A percentile compares a stretch with the other conserved stretches of the same genome.
phyloP scores from a whole-genome alignment of 2,329 filamentous ascomycete species.

The Huntiella decipiens region DNA sequence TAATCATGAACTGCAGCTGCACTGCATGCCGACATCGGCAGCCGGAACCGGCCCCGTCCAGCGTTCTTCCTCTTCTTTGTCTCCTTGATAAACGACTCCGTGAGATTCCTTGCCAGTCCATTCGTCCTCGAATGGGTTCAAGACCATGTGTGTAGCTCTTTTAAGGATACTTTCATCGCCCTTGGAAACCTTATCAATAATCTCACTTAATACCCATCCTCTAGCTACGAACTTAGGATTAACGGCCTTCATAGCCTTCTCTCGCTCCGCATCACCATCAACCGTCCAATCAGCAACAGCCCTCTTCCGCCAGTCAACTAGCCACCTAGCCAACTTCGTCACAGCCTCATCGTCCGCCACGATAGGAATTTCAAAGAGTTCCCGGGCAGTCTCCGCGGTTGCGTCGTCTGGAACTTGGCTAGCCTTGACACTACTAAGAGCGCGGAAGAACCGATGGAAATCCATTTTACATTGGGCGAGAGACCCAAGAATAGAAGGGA shows the following conservation, averaged over 20 bases:
- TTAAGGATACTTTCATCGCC: slow-evolving; percentile 62
- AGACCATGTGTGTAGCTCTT: slow-evolving; percentile 61
- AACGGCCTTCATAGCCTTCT: slow-evolving; percentile 57
- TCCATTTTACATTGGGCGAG: slow-evolving; percentile 71
- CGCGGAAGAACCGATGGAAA: slow-evolving; percentile 86
- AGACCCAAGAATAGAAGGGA: slow-evolving; percentile 53
- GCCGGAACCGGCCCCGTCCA: slow-evolving; percentile 76
- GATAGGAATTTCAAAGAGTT: slow-evolving; percentile 29
- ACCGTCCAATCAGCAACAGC: slow-evolving; percentile 56
- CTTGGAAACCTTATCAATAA: slow-evolving; percentile 78
- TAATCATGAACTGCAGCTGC: slow-evolving; percentile 71
- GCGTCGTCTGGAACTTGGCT: slow-evolving; percentile 34
- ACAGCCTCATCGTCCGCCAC: slow-evolving; percentile 54
- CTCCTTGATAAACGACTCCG: slow-evolving; percentile 31
- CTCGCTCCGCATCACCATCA: slow-evolving; percentile 40
- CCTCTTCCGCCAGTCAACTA: slow-evolving; percentile 56
- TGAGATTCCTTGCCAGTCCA: slow-evolving; percentile 40
- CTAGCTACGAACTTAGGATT: slow-evolving; percentile 89
- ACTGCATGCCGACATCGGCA: slow-evolving; percentile 66
- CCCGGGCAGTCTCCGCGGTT: slow-evolving; percentile 35
- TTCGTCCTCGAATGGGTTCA: slow-evolving; percentile 65
- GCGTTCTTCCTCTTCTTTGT: slow-evolving; percentile 57
- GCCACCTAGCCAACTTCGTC: slow-evolving; percentile 55
- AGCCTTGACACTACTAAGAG: slow-evolving; percentile 45
- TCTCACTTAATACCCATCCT: slow-evolving; percentile 81